Conservation (phyloP, 371 early-diverging fungal genomes). For the Coemansia sp. region DNA sequence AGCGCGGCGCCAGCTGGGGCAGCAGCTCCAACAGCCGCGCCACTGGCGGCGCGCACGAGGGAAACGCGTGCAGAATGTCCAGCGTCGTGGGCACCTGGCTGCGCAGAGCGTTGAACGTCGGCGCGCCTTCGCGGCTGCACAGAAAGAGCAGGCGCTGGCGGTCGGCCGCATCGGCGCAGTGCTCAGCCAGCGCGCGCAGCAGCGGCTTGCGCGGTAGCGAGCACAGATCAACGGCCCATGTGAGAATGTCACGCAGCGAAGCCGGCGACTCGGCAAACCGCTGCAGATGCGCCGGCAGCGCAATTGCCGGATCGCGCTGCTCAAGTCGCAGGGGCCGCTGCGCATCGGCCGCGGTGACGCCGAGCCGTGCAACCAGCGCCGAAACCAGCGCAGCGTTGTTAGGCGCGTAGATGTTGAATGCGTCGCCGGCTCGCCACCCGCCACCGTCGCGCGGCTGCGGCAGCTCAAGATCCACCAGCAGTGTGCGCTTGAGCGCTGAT, state of each 20-base stretch:
- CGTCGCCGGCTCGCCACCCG: slow-evolving; percentile 72
- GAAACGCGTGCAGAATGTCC: slow-evolving; percentile 77
- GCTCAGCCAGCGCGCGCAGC: slow-evolving; percentile 78
- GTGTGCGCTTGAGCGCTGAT: slow-evolving; percentile 71
- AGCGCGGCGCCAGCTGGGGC: slow-evolving; percentile 79
- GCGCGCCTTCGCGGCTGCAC: slow-evolving; percentile 74
- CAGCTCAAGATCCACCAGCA: slow-evolving; percentile 68
- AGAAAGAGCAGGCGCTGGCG: slow-evolving; percentile 71
- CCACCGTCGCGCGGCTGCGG: slow-evolving; percentile 6
- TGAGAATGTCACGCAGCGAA: slow-evolving; percentile 18
- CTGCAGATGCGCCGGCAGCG: slow-evolving; percentile 66
- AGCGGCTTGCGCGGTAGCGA: slow-evolving; percentile 72
- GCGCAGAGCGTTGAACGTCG: slow-evolving; percentile 65
- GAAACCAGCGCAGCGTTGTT: slow-evolving; percentile 65
- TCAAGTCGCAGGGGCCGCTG: slow-evolving; percentile 15
- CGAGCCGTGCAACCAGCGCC: slow-evolving; percentile 56
- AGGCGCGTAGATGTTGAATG: slow-evolving; percentile 80
- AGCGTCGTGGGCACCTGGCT: slow-evolving; percentile 68
- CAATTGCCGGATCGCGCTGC: slow-evolving; percentile 14
- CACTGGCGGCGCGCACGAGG: slow-evolving; percentile 61
- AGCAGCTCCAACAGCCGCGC: slow-evolving; percentile 72
- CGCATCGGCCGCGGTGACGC: slow-evolving; percentile 4
- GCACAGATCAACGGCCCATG: slow-evolving; percentile 31
- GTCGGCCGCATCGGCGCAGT: slow-evolving; percentile 64
- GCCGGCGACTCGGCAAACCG: slow-evolving; percentile 47